Conservation (phyloP, 805 yeast genomes). For the Komagataella kurtzmanii region DNA sequence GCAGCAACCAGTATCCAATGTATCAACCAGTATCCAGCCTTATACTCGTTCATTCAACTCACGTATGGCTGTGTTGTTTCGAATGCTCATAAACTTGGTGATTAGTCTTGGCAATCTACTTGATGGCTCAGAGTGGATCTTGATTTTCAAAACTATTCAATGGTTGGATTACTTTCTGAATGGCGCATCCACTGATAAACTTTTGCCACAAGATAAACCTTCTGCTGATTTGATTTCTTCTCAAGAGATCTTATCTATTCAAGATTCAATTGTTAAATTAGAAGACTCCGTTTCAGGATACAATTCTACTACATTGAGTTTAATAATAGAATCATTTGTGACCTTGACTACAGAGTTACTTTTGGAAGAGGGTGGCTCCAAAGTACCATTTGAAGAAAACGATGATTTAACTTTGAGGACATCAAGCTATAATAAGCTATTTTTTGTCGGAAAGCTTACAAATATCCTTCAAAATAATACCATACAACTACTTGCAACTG, state of each 20-base stretch:
- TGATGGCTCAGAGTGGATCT: constrained; percentile 47
- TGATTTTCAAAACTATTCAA: constrained; percentile 49
- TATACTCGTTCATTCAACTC: constrained; percentile 38
- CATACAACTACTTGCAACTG: background rate
- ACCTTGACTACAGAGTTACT: constrained; percentile 22
- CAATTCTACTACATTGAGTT: constrained; percentile 37
- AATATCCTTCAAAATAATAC: background rate
- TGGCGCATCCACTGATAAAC: constrained; percentile 25
- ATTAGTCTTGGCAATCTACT: constrained; percentile 72
- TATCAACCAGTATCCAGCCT: constrained; percentile 2
- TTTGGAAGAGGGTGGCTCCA: background rate
- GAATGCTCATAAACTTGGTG: constrained; percentile 70
- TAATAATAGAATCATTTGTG: constrained; percentile 33
- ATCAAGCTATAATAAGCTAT: background rate
- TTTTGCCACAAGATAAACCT: background rate
- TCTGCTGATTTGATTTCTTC: constrained; percentile 15
- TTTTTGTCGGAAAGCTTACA: background rate
- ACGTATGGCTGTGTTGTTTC: constrained; percentile 59
- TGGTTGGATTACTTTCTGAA: constrained; percentile 66
- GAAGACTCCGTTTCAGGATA: constrained; percentile 25
- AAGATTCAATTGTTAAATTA: constrained; percentile 21
- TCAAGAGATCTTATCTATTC: constrained; percentile 37
- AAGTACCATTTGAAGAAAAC: background rate
- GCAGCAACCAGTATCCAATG: constrained; percentile 5
- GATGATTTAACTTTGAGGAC: background rate